phyloP scores from a whole-genome alignment of 1,284 basidiomycete species.

The Porphyrellus sp. region DNA sequence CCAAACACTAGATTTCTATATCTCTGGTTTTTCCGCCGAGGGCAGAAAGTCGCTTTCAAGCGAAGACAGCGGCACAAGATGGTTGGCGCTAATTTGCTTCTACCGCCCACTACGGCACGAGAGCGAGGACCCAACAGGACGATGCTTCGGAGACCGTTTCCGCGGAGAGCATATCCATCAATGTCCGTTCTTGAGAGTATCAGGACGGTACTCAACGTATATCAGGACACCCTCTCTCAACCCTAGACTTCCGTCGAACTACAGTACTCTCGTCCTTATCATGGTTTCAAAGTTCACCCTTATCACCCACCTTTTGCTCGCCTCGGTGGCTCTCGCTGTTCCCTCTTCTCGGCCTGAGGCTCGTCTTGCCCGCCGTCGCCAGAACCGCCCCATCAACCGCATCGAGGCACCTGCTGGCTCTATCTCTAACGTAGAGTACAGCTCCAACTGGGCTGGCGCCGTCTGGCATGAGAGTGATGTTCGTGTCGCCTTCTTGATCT shows the following conservation, averaged over 20 bases:
- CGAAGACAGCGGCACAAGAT: slow-evolving; percentile 1
- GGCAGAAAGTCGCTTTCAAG: not conserved
- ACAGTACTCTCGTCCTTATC: not conserved
- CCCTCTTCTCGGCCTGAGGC: slow-evolving; percentile 16
- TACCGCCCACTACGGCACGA: not conserved
- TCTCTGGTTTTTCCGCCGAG: not conserved
- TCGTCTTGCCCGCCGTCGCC: slow-evolving; percentile 13
- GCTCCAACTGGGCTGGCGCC: slow-evolving; percentile 22
- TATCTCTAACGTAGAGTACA: slow-evolving; percentile 15
- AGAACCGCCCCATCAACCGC: slow-evolving; percentile 6
- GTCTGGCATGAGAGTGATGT: slow-evolving; percentile 10
- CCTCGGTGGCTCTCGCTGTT: slow-evolving; percentile 12
- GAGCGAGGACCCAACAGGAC: not conserved
- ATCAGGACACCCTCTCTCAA: not conserved
- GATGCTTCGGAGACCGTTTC: not conserved
- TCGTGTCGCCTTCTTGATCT: not conserved
- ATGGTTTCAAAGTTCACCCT: slow-evolving; percentile 23
- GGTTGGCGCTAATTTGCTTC: not conserved
- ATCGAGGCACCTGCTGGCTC: not conserved
- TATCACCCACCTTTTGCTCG: slow-evolving; percentile 22
- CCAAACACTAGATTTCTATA: not conserved
- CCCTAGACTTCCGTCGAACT: not conserved
- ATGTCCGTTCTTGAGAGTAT: slow-evolving; percentile 1
- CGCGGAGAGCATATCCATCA: not conserved
- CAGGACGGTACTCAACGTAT: slow-evolving; percentile 4